Conservation (phyloP, 177 flowering plant species). For the Telopea speciosissima region DNA sequence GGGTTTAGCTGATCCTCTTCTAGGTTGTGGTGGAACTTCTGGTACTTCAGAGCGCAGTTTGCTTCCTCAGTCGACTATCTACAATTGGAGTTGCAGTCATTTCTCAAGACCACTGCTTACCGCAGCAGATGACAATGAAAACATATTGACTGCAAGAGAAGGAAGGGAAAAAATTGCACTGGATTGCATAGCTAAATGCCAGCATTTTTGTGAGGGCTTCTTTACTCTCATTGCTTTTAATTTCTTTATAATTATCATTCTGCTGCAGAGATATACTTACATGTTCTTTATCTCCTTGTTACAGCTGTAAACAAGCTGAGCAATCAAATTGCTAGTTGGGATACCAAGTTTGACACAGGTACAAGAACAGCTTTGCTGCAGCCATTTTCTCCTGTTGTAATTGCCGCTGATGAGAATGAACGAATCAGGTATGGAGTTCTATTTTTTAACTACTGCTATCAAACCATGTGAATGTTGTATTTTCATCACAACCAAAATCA, state of each 20-base stretch:
- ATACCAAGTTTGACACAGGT: slow-evolving; percentile 81
- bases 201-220: slow-evolving; percentile 56
- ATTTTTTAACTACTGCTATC: not conserved
- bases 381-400: slow-evolving; percentile 83
- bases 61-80: slow-evolving; percentile 87
- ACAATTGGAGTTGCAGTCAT: slow-evolving; percentile 94
- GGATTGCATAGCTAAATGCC: slow-evolving; percentile 82
- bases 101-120: slow-evolving; percentile 89
- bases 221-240: not conserved
- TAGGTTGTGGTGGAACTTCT: slow-evolving; percentile 56
- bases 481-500: not conserved
- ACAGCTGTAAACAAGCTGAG: slow-evolving; percentile 70
- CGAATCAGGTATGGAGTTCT: slow-evolving; percentile 57
- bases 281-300: slow-evolving; percentile 10
- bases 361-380: slow-evolving; percentile 64
- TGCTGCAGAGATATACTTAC: not conserved
- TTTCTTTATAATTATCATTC: not conserved
- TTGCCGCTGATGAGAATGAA: slow-evolving; percentile 91
- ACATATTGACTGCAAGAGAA: slow-evolving; percentile 59
- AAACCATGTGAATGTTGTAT: not conserved
- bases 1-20: slow-evolving; percentile 88
- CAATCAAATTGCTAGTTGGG: slow-evolving; percentile 79
- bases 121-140: slow-evolving; percentile 75
- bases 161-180: slow-evolving; percentile 68
- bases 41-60: slow-evolving; percentile 70